Conservation (phyloP, 2,329 filamentous ascomycete genomes). For the Alternaria incomplexa region DNA sequence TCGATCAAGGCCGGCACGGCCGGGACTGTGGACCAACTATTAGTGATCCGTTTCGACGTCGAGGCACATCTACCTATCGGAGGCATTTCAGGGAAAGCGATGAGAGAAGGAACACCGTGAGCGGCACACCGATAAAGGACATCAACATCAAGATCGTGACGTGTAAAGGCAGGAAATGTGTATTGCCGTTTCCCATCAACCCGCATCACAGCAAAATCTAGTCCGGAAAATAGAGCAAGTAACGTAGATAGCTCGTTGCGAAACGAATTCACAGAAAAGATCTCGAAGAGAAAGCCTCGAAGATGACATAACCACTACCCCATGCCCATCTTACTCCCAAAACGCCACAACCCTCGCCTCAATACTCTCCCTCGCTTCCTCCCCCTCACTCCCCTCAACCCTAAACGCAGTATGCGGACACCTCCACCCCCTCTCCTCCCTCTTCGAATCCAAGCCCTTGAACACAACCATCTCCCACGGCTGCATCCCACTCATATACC, state of each 20-base stretch:
- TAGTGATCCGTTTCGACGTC: not conserved
- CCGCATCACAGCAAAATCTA: not conserved
- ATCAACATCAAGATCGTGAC: too few relatives aligned
- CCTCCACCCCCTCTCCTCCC: slow-evolving; percentile 23
- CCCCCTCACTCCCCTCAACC: slow-evolving; percentile 14
- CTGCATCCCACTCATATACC: slow-evolving; percentile 32
- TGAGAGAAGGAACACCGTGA: not conserved
- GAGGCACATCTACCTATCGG: not conserved
- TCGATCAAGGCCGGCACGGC: not conserved
- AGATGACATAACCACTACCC: not conserved
- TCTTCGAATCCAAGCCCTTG: slow-evolving; percentile 32
- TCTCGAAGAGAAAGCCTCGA: not conserved
- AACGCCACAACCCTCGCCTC: slow-evolving; percentile 30
- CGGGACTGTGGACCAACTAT: not conserved
- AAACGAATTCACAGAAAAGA: not conserved
- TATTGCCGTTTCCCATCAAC: too few relatives aligned
- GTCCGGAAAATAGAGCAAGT: not conserved
- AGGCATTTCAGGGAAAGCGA: not conserved
- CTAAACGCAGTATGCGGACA: slow-evolving; percentile 36
- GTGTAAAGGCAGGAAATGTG: too few relatives aligned
- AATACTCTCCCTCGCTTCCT: slow-evolving; percentile 33
- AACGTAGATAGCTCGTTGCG: not conserved
- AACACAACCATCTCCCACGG: slow-evolving; percentile 33
- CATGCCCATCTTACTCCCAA: slow-evolving; percentile 11
- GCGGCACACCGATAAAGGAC: not conserved